phyloP scores from a whole-genome alignment of 805 yeast species.

The Monosporozyma yasuniensis region DNA sequence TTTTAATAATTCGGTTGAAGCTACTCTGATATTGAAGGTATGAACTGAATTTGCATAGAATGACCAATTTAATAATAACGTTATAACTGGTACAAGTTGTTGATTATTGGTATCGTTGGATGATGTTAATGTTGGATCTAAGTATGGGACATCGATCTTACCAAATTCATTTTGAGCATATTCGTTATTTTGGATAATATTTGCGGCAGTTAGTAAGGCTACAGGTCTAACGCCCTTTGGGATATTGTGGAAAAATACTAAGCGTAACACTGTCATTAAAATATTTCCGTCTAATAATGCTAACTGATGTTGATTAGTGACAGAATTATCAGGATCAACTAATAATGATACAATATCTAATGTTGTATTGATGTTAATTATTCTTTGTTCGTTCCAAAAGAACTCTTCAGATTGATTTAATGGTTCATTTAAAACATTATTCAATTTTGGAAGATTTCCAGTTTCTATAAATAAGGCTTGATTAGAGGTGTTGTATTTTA shows the following conservation, averaged over 20 bases:
- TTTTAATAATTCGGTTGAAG: conserved; percentile 55
- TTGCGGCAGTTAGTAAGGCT: conserved; percentile 70
- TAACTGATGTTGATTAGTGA: conserved; percentile 51
- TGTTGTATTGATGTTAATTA: conserved; percentile 54
- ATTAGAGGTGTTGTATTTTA: conserved; percentile 79
- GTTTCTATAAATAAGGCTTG: conserved; percentile 85
- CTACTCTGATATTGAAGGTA: conserved; percentile 69
- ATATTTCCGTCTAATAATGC: conserved; percentile 53
- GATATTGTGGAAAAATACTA: conserved; percentile 59
- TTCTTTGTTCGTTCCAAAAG: conserved; percentile 71
- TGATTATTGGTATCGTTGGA: conserved; percentile 9
- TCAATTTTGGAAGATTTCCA: conserved; percentile 60
- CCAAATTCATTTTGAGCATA: conserved; percentile 64
- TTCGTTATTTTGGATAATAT: conserved; percentile 57
- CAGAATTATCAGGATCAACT: conserved; percentile 64
- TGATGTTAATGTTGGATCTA: conserved; percentile 54
- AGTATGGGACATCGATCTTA: conserved; percentile 82
- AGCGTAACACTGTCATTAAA: conserved; percentile 52
- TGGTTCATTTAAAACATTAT: conserved; percentile 55
- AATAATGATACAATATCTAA: conserved; percentile 67
- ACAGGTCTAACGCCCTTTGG: conserved; percentile 58
- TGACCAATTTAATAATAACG: conserved; percentile 77
- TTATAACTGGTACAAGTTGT: conserved; percentile 54
- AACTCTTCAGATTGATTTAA: conserved; percentile 37
- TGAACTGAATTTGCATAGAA: conserved; percentile 74